Base-by-base conservation (phyloP, 306 rosid genomes). In the Myrica gale region DNA sequence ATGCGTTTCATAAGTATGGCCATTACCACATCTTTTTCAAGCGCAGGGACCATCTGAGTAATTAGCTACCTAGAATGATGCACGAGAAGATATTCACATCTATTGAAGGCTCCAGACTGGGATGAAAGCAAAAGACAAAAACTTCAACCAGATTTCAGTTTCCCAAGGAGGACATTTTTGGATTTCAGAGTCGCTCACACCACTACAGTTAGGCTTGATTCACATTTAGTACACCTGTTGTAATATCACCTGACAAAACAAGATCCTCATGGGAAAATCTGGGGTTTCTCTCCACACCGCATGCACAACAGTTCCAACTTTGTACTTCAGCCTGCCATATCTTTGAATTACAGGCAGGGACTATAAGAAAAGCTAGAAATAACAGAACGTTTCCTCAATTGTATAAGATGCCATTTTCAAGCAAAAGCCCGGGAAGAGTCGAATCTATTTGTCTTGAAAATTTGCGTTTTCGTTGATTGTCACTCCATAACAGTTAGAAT, bases 21-120 rank as follows among this genome's bases (percentile, higher is more conserved):
- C 67, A 20, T 15, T 19, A 15, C 16, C 16, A 43, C 50, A 76
- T 47, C 47, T 6, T 47, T 68, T 51, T 74, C 39, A 56, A 67
- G 57, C 44, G 71, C 62, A 69, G 39, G 73, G 76, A 51, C 76
- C 79, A 60, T 5, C n/a, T 42, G n/a, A 19, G 58, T 43, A 55
- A 62, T 62, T 37, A 45, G 37, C 44, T 74, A 42, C 8, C 57
- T 39, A 51, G 44, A 54, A 42, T n/a, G 46, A 43, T 58, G 42
- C 19, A 19, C 44, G 2, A 23, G 51, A 62, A 62, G 61, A 78
- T 45, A 26, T 20, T 23, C 9, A 9, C 47, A 47, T 51, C 52
- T 42, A 23, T 13, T 26, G 21, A 67, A 69, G 37, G 9, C 5
- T 41, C 9, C 2, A 63, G n/a, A 9, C 6, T 17, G 48, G 5